A percentile compares a stretch with the other conserved stretches of the same genome.
Conservation (phyloP, 2,329 filamentous ascomycete genomes). For the Coleophoma eucalyptorum region DNA sequence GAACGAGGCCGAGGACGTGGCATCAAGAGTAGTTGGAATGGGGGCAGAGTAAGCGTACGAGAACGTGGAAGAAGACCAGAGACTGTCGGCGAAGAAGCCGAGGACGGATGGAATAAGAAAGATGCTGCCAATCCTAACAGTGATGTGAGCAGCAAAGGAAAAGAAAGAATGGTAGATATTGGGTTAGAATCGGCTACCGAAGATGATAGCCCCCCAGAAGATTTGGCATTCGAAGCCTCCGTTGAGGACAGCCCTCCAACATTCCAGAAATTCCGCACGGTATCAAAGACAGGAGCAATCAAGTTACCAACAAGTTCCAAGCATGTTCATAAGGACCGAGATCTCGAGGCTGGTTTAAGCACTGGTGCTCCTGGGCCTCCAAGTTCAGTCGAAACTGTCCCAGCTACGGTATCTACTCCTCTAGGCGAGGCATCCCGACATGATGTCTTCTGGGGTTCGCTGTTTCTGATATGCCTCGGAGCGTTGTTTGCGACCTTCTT, state of each 20-base stretch:
- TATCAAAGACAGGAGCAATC: constrained; percentile 22
- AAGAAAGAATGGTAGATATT: constrained; percentile 75
- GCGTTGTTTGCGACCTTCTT: constrained; percentile 85
- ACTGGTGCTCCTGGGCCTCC: constrained; percentile 17
- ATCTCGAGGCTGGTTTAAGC: constrained; percentile 15
- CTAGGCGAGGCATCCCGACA: constrained; percentile 72
- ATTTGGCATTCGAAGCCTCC: constrained; percentile 51
- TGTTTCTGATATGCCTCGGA: constrained; percentile 82
- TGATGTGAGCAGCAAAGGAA: constrained; percentile 43
- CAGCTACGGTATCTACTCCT: constrained; percentile 51
- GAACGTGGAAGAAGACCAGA: constrained; percentile 21
- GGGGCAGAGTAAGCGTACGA: constrained; percentile 28
- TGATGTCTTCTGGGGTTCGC: constrained; percentile 87
- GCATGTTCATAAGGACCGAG: constrained; percentile 9
- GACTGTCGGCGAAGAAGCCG: constrained; percentile 31
- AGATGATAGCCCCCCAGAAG: constrained; percentile 56
- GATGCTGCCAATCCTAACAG: constrained; percentile 20
- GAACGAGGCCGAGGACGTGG: constrained; percentile 42
- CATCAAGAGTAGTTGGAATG: constrained; percentile 64
- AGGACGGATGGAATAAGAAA: constrained; percentile 22
- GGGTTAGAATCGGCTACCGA: constrained; percentile 68
- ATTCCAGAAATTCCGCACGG: constrained; percentile 52
- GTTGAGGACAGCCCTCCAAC: constrained; percentile 53
- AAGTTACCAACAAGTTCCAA: constrained; percentile 22
- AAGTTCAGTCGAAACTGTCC: constrained; percentile 37